Evolutionary conservation across 1,284 basidiomycete genomes (phyloP), one percentile per base, ranked within the genome.

Genomic region (Phlebopus sp.): DNA sequence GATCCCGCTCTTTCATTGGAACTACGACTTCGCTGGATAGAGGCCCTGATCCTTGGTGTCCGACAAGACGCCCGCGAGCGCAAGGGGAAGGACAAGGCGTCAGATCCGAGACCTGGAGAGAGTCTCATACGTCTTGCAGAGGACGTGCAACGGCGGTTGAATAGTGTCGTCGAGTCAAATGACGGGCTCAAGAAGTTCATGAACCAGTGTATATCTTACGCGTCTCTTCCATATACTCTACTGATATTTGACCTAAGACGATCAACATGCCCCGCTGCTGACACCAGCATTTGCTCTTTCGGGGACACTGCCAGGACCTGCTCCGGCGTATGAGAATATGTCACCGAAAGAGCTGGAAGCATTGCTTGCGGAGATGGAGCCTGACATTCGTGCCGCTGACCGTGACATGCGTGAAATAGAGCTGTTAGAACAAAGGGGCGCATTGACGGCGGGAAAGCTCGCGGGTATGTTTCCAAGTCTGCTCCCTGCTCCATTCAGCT

Each of bases 371-470:
- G 89, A 91, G 57, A 86, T 91, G 79, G 89, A 90, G 53, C 77
- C 79, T 8, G 89, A 91, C 45, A 81, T 91, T 45, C 84, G 86
- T 17, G 77, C 81, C 31, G 87, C 86, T 10, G 89, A 91, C 55
- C 77, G 85, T 9, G 87, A 90, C 56, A 78, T 90, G 73, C 76
- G 77, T 23, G 87, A 90, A 60, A 86, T 91, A 37, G 81, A 82
- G 48, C 61, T 72, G 11, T 65, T 90, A 38, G 82, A 86, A 53
- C 75, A 76, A 57, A 84, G 80, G 55, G 86, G 86, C 32, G 81
- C 87, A 7, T 75, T 81, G 7, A 78, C 77, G 14, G 83, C 86
- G 1, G 87, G 86, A 5, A 85, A 82, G 54, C 75, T 91, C 3
- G 70, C 75, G 47, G 79, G 84, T 84, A 47, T 15, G 66, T 55